Conservation (phyloP, 1,284 basidiomycete species). For the Microbotryum violaceum region DNA sequence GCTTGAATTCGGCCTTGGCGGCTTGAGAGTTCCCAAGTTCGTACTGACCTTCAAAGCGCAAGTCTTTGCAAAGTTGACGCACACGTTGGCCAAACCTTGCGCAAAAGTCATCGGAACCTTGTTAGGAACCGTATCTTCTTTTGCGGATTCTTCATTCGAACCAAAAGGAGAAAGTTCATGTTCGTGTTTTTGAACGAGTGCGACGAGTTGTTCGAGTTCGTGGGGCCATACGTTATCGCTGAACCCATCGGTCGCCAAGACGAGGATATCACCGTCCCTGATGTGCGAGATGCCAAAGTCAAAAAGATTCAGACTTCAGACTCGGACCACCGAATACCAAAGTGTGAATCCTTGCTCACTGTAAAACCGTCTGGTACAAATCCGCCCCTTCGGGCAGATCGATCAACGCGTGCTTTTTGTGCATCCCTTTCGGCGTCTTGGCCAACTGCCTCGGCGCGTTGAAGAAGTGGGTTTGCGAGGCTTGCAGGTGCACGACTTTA, state of each 20-base stretch:
- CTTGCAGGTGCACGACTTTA: slow-evolving; percentile 56
- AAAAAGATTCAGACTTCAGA: neutral
- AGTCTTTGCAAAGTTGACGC: slow-evolving; percentile 59
- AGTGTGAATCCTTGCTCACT: slow-evolving; percentile 57
- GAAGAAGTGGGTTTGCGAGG: slow-evolving; percentile 67
- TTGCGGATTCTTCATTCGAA: slow-evolving; percentile 2
- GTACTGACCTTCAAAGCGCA: slow-evolving; percentile 53
- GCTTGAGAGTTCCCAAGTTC: neutral
- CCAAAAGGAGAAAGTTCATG: slow-evolving; percentile 13
- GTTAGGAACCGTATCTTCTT: slow-evolving; percentile 33
- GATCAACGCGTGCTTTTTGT: slow-evolving; percentile 53
- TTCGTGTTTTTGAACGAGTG: slow-evolving; percentile 51
- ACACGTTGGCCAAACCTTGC: slow-evolving; percentile 59
- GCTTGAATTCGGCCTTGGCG: slow-evolving; percentile 29
- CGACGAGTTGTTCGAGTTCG: slow-evolving; percentile 61
- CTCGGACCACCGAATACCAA: slow-evolving; percentile 38
- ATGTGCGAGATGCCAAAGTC: slow-evolving; percentile 34
- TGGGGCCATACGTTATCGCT: slow-evolving; percentile 74
- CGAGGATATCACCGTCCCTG: slow-evolving; percentile 36
- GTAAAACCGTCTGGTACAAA: slow-evolving; percentile 54
- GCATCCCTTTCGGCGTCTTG: slow-evolving; percentile 52
- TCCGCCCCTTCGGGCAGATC: slow-evolving; percentile 64
- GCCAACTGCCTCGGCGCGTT: slow-evolving; percentile 48
- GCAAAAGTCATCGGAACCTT: slow-evolving; percentile 45
- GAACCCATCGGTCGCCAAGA: slow-evolving; percentile 67